Percentiles rank a stretch among this genome's conserved stretches.
phyloP scores from a whole-genome alignment of 225 moss, liverwort and hornwort genomes.

The Anthoceros angustus region DNA sequence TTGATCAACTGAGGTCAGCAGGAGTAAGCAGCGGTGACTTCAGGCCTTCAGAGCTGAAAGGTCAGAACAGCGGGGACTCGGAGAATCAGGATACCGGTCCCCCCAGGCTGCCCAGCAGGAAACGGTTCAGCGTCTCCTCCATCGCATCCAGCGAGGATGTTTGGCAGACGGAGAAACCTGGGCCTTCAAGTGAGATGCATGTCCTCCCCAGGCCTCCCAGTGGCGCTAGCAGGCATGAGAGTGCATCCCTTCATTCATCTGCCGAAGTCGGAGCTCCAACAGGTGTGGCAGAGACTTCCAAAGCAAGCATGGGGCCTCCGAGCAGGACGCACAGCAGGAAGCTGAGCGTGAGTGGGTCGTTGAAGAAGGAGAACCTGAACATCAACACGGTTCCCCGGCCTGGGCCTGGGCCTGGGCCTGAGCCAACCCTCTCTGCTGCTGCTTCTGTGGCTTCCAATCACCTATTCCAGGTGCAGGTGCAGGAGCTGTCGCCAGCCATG shows the following conservation, averaged over 20 bases:
- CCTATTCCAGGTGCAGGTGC: neutral
- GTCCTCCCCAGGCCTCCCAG: neutral
- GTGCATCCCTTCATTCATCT: neutral
- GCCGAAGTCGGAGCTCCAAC: neutral
- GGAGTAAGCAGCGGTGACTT: neutral
- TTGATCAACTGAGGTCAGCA: neutral
- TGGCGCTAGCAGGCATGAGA: too few species aligned
- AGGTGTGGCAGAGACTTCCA: neutral
- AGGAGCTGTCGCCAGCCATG: neutral
- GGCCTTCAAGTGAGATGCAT: neutral
- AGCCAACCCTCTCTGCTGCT: too few species aligned
- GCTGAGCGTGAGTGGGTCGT: neutral
- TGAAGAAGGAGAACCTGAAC: neutral
- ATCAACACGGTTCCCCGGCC: neutral
- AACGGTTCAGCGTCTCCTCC: neutral
- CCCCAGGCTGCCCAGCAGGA: neutral
- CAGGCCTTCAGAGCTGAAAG: neutral
- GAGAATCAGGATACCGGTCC: neutral
- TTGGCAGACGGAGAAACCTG: neutral
- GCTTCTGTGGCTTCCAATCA: too few species aligned
- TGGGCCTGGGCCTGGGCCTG: neutral
- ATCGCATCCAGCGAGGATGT: neutral
- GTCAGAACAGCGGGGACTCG: neutral
- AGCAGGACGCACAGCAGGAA: neutral
- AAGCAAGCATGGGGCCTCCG: neutral